These are phyloP conservation scores for Chaetomium olivaceum DNA, from an alignment of 2,329 filamentous ascomycete species.

Conservation along the genomic window DNA sequence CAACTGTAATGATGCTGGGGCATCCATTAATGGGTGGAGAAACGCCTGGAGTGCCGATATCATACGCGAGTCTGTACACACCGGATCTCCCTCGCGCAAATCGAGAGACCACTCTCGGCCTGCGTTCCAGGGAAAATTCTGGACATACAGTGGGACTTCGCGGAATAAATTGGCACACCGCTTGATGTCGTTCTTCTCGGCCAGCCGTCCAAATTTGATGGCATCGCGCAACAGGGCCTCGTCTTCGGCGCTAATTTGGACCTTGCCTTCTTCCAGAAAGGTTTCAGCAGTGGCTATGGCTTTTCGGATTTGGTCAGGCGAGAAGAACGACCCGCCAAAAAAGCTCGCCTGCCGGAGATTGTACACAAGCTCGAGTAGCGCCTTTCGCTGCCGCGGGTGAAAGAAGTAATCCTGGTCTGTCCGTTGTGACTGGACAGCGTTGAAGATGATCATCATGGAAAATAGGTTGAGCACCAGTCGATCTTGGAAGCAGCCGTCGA, in stretches of 20 bases:
- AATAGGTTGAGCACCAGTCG: conserved; percentile 82
- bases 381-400: conserved; percentile 69
- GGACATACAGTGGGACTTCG: conserved; percentile 74
- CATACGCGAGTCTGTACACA: conserved; percentile 53
- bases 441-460: conserved; percentile 78
- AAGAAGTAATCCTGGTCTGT: conserved; percentile 87
- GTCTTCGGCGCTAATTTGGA: conserved; percentile 63
- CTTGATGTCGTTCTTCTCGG: conserved; percentile 64
- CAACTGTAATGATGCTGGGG: conserved; percentile 47
- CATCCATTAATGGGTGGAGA: conserved; percentile 48
- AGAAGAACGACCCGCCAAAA: conserved; percentile 78
- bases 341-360: conserved; percentile 85
- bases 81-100: conserved; percentile 48
- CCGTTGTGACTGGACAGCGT: conserved; percentile 84
- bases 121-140: conserved; percentile 63
- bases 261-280: conserved; percentile 65
- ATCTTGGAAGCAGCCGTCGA: conserved; percentile 84
- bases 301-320: conserved; percentile 59
- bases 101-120: conserved; percentile 69
- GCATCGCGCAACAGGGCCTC: conserved; percentile 60
- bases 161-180: conserved; percentile 67
- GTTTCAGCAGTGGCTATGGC: conserved; percentile 65
- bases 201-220: conserved; percentile 63
- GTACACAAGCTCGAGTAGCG: conserved; percentile 66
- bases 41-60: conserved; percentile 55